phyloP scores from a whole-genome alignment of 176 grass and related monocot genomes.

The Alloteropsis semialata region DNA sequence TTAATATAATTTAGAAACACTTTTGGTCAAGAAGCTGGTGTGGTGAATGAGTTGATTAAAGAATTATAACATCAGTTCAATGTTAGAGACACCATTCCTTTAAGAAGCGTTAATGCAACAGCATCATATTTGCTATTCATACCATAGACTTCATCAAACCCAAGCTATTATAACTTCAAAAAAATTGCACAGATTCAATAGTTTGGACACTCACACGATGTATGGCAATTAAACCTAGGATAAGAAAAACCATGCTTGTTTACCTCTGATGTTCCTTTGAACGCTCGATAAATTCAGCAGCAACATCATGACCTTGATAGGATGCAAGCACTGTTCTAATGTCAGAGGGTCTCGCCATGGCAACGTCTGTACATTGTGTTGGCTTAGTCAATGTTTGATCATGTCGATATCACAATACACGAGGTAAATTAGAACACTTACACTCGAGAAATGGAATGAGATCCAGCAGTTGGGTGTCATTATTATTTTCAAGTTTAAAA shows the following conservation, averaged over 20 bases:
- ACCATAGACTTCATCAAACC: neutral
- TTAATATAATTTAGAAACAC: neutral
- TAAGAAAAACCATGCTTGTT: conserved; percentile 6
- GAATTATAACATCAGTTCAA: neutral
- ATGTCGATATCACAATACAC: neutral
- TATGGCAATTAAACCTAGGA: neutral
- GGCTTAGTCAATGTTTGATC: conserved; percentile 11
- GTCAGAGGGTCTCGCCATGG: conserved; percentile 60
- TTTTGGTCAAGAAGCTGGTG: neutral
- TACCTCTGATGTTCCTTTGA: conserved; percentile 83
- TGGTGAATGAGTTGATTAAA: neutral
- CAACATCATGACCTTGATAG: conserved; percentile 79
- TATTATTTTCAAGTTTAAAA: conserved; percentile 77
- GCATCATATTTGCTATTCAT: conserved; percentile 14
- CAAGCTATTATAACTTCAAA: conserved; percentile 12
- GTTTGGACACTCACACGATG: neutral
- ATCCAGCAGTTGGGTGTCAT: conserved; percentile 83
- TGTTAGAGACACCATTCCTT: neutral
- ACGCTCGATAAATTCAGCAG: conserved; percentile 71
- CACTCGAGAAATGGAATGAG: conserved; percentile 99
- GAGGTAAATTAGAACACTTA: conserved; percentile 37
- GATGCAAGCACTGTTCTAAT: conserved; percentile 73
- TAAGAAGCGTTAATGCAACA: neutral
- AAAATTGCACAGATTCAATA: neutral
- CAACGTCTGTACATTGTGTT: conserved; percentile 59